phyloP scores from a whole-genome alignment of 345 rosid genomes.

The Melaleuca alternifolia region DNA sequence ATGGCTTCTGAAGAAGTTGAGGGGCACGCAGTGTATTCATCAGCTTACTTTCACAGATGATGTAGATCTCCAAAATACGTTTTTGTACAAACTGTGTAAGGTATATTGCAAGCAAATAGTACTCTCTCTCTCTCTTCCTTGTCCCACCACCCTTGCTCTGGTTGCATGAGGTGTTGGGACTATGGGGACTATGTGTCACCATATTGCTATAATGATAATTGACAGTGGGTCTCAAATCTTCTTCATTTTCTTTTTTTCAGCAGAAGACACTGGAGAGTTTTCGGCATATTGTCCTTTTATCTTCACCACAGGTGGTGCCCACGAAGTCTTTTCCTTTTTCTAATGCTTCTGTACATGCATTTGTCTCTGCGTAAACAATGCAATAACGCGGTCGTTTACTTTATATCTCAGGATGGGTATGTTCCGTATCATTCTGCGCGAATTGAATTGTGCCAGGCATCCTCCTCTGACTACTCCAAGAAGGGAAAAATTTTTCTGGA shows the following conservation, averaged over 20 bases:
- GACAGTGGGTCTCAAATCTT: background rate
- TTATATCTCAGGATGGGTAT: conserved; percentile 71
- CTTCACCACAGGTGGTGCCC: conserved; percentile 80
- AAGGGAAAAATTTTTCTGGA: conserved; percentile 71
- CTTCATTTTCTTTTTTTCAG: conserved; percentile 37
- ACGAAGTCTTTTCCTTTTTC: background rate
- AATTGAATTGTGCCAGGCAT: conserved; percentile 76
- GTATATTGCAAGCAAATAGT: conserved; percentile 15
- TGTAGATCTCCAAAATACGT: conserved; percentile 63
- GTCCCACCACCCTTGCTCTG: background rate
- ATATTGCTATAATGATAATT: background rate
- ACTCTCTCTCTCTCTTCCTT: background rate
- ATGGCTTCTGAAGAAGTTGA: conserved; percentile 89
- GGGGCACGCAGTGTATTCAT: conserved; percentile 85
- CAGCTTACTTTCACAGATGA: conserved; percentile 96
- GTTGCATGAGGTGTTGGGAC: background rate
- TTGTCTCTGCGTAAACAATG: background rate
- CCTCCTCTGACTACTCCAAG: conserved; percentile 69
- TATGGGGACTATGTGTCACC: background rate
- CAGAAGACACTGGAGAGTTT: conserved; percentile 78
- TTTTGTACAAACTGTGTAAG: conserved; percentile 82
- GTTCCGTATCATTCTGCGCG: conserved; percentile 97
- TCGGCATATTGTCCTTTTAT: conserved; percentile 57
- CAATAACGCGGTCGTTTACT: background rate
- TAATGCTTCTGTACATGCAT: background rate